Evolutionary conservation across 2,329 filamentous ascomycete species (phyloP), one percentile per base, ranked within the genome.

Genomic region (Colletotrichum aenigma): DNA sequence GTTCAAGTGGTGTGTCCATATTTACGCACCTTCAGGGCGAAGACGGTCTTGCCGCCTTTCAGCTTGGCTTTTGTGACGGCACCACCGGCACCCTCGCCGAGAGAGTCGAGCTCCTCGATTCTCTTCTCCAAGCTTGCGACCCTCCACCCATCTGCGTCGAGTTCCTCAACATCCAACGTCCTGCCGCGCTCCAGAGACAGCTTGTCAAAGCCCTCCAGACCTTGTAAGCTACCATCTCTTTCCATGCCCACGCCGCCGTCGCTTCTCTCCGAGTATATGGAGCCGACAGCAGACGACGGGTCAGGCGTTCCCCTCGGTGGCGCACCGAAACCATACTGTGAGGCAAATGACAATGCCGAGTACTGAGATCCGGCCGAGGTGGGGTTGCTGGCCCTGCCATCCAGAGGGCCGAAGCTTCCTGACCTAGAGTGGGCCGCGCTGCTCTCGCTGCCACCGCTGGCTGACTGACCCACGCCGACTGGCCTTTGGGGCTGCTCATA

Each of bases 81-180:
- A 82, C 97, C 97, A 78, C 97, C 97, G 64, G 97, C 97, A 80
- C 97, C 97, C 84, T 99, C 97, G 73, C 97, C 97, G 56, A 99
- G 87, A 81, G 94, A 96, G 32, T 96, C 97, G 32, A 98, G 87
- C 85, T 99, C 96, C 66, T 94, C 89, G 77, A 99, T 97, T 80
- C 96, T 92, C 79, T 95, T 94, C 82, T 98, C 95, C 83, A 94
- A 91, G 82, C 96, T 98, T 13, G 96, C 97, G 67, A 97, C 96
- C 82, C 94, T 93, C 97, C 97, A 99, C 24, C 95, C 96, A 77
- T 98, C 95, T 81, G 98, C 96, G 82, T 98, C 96, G 65, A 99
- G 87, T 79, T 98, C 96, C 80, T 98, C 96, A 6, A 98, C 96
- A 84, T 99, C 97, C 52, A 96, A 87, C 28, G 93, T 94, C 78